Evolutionary conservation across 257 asterid species (phyloP), one percentile per base, ranked within the genome.

Genomic region (Coffea eugenioides): DNA sequence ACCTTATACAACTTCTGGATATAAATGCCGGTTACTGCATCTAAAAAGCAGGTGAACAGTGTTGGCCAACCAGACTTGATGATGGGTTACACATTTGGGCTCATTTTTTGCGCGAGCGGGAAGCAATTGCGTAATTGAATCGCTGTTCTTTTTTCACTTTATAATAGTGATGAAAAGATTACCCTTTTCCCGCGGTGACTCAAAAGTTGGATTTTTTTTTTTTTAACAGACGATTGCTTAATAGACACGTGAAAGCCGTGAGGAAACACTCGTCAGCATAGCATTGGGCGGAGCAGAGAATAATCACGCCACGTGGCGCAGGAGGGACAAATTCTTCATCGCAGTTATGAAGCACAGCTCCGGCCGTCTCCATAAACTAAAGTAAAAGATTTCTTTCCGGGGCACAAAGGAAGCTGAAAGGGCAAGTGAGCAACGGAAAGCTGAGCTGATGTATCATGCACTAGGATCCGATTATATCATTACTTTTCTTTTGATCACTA

Each of bases 151-250:
- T 80, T 69, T 12, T 64, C 34, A 39, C 43, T 39, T 39, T 39
- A 49, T 59, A 43, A 54, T 39, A 2, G 15, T 11, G n/a, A 65
- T 11, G n/a, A 65, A 84, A 80, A 75, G 15, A 70, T 77, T 86
- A 85, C 87, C 88, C 89, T 88, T 78, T 86, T 86, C 88, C 87
- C 91, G 88, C 89, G 81, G 61, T 69, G 82, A 82, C 74, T 56
- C 76, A 79, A 80, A 83, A 83, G 78, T 62, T 62, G 52, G 66
- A 25, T 59, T 31, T 31, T 9, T 59, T 9, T 59, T 9, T 66
- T 76, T 54, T 46, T 21, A 39, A 45, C 65, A 46, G 78, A 64
- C 87, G 64, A 54, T n/a, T 34, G 15, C 8, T 20, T 21, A 64
- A 20, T 20, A 7, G 82, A 82, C 85, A 57, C 86, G 73, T 73